Conservation (phyloP, 2,329 filamentous ascomycete genomes). For the Waltergamsia citrina region DNA sequence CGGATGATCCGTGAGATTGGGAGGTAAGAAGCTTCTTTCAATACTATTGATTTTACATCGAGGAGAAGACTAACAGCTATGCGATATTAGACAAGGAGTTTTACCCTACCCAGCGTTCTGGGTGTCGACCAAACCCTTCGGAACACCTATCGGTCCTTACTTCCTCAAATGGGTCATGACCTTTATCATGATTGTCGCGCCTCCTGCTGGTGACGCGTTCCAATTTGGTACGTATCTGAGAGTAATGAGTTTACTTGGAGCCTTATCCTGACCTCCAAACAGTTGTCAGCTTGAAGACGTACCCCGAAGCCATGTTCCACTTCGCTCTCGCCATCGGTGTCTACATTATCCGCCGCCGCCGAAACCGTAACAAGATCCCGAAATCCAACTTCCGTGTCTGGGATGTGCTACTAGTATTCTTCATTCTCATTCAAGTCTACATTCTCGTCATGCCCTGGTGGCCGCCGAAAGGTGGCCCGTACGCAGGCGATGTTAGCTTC, state of each 20-base stretch:
- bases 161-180: constrained; percentile 47
- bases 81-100: constrained; percentile 53
- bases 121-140: constrained; percentile 54
- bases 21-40: no score
- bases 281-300: constrained; percentile 50
- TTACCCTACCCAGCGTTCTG: constrained; percentile 51
- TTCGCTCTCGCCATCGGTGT: constrained; percentile 47
- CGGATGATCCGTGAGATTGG: constrained; percentile 52
- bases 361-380: constrained; percentile 37
- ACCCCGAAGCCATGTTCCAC: constrained; percentile 49
- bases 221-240: constrained; percentile 51
- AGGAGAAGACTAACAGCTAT: no score
- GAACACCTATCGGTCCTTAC: constrained; percentile 52
- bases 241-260: constrained; percentile 11
- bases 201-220: constrained; percentile 56
- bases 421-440: constrained; percentile 48
- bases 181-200: constrained; percentile 48
- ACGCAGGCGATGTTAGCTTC: constrained; percentile 59
- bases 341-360: constrained; percentile 44
- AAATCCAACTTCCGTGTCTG: constrained; percentile 47
- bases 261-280: not conserved
- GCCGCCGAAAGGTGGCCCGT: constrained; percentile 49
- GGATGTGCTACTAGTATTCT: constrained; percentile 48
- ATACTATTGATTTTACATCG: no score
- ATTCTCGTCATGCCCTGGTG: constrained; percentile 64